phyloP scores from a whole-genome alignment of 2,329 filamentous ascomycete genomes.

The Aspergillus pseudoviridinutans region DNA sequence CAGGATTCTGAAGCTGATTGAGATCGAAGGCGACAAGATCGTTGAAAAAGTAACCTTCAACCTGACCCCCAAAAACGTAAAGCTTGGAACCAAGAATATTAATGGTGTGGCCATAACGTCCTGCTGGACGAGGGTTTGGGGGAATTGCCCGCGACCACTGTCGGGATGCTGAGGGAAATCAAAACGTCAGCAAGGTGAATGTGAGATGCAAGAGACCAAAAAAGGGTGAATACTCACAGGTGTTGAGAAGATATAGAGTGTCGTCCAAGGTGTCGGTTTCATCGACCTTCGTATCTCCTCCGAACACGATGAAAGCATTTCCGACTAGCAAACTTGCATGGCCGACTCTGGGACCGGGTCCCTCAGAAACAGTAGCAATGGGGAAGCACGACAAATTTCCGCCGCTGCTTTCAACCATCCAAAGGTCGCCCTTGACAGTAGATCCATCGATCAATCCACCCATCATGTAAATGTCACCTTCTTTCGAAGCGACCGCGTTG shows the following conservation, averaged over 20 bases:
- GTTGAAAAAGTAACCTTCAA: slow-evolving; percentile 97
- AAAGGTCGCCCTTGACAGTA: slow-evolving; percentile 93
- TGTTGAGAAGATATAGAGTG: slow-evolving; percentile 93
- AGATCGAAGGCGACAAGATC: slow-evolving; percentile 92
- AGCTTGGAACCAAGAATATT: slow-evolving; percentile 97
- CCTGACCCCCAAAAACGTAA: slow-evolving; percentile 95
- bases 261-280: slow-evolving; percentile 89
- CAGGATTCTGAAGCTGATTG: slow-evolving; percentile 85
- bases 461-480: slow-evolving; percentile 97
- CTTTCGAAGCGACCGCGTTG: slow-evolving; percentile 87
- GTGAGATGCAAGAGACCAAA: slow-evolving; percentile 10
- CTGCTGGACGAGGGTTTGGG: slow-evolving; percentile 76
- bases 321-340: slow-evolving; percentile 92
- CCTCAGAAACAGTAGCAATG: slow-evolving; percentile 85
- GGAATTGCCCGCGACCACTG: slow-evolving; percentile 97
- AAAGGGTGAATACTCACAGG: slow-evolving; percentile 65
- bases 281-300: slow-evolving; percentile 95
- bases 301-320: slow-evolving; percentile 98
- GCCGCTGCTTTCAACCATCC: slow-evolving; percentile 88
- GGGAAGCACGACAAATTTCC: slow-evolving; percentile 87
- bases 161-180: slow-evolving; percentile 67
- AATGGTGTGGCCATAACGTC: slow-evolving; percentile 90
- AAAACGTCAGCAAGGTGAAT: neutral
- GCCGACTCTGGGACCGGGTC: slow-evolving; percentile 89
- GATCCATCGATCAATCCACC: slow-evolving; percentile 91